Evolutionary conservation across 305 asterid species (phyloP), one percentile per base, ranked within the genome.

Genomic region (Solanum hybrid): DNA sequence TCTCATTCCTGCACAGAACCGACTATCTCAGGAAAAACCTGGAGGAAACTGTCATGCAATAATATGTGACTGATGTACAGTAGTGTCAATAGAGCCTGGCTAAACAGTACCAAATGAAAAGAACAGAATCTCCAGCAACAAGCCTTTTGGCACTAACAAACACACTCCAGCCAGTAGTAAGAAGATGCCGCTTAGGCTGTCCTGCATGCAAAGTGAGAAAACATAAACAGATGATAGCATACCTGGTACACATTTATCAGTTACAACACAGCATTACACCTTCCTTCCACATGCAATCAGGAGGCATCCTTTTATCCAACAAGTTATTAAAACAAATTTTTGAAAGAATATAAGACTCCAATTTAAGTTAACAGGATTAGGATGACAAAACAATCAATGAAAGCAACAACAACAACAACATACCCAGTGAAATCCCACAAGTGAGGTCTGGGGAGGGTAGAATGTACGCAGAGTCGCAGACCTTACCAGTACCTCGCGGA

Each of bases 101-200:
- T 42, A 86, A 89, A 69, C 79, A 60, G 51, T 95, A 97, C 99
- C 99, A 97, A 91, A 97, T 97, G 90, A 97, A 97, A 88, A 97
- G 95, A 90, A 97, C 97, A 79, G 99, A 95, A 91, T 97, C 99
- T 66, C 99, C 99, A 89, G 99, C 98, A 91, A 97, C 95, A 76
- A 97, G 98, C 88, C 98, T 93, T 91, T 96, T 97, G 91, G 99
- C 97, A 90, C 98, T 97, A 92, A 97, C 99, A 93, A 97, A 97
- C 87, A 97, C 98, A 90, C 99, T 97, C 99, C 99, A 97, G 79
- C 99, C 99, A 86, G 98, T 96, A 66, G 99, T 96, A 87, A 97
- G 98, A 94, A 97, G 95, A 90, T 97, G 99, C 87, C 99, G 94
- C 93, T 96, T 97, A 79, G 99, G 99, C 94, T 97, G 99, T 89